Evolutionary conservation across 768 basidiomycete species (phyloP), one percentile per base, ranked within the genome.

Genomic region (Royoungia palumana): DNA sequence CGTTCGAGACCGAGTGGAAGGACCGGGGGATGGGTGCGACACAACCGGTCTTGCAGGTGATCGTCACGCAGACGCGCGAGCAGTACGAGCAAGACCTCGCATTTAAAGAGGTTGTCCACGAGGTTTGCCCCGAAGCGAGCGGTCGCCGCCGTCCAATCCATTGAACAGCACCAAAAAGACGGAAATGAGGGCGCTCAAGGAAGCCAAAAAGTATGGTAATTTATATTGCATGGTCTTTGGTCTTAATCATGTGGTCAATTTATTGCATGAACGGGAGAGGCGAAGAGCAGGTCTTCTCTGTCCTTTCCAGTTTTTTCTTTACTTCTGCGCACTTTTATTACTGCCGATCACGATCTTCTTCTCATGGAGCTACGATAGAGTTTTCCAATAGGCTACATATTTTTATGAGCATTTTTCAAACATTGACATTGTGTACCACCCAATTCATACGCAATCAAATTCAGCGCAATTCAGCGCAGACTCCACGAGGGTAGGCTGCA

Each of bases 1-100:
- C 58, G 19, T 71, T 74, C 37, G 66, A 70, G 51, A 55, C 61
- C 38, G 66, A 73, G 0, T 40, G 62, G 11, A 61, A 66, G 20
- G 56, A 60, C 34, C 6, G 64, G 20, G 62, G 66, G 44, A 36
- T 36, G 30, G 37, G 11, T 5, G 24, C 44, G 24, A 20, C 52
- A 2, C 57, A 60, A 53, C 67, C 58, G 34, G 56, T 64, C 6
- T 40, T 67, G 32, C 65, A 67, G 51, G 67, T 67, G 7, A 67
- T 67, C 50, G 67, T 67, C 30, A 67, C 61, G 8, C 67, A 67
- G 46, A 67, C 63, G 21, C 63, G 63, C 34, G 61, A 63, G 17
- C 63, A 67, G 17, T 65, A 67, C 47, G 63, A 69, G 2, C 63
- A 67, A 24, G 66, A 69, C 46, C 54, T 56, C 32, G 65, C 63